These are phyloP conservation scores for Collybia sordida DNA, from an alignment of 768 basidiomycete species.

Conservation along the genomic window DNA sequence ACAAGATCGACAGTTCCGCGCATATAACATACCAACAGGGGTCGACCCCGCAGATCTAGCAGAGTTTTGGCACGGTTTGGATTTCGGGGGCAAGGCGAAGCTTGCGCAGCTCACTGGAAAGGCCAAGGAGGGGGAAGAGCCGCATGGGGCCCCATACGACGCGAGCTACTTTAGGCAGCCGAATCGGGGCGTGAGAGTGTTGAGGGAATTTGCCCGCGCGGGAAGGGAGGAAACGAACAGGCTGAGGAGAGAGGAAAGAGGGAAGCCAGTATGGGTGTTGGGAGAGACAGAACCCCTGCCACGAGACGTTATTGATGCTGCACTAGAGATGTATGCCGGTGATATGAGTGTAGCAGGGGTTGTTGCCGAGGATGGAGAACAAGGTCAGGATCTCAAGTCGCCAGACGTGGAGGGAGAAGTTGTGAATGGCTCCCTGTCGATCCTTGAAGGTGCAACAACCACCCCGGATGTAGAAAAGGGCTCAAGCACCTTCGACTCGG, in stretches of 20 bases:
- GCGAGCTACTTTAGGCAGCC: constrained; percentile 35
- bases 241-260: constrained; percentile 34
- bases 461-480: no score
- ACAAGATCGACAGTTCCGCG: constrained; percentile 44
- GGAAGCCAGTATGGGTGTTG: constrained; percentile 45
- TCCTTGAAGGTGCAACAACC: no score
- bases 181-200: constrained; percentile 28
- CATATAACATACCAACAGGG: constrained; percentile 49
- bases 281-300: constrained; percentile 17
- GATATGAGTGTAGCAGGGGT: neutral
- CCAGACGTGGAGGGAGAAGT: no score
- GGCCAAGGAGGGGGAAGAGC: constrained; percentile 16
- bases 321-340: neutral
- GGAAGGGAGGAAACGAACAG: constrained; percentile 42
- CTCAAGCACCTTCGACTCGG: no score
- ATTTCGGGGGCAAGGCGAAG: constrained; percentile 32
- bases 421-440: no score
- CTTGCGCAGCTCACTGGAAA: neutral
- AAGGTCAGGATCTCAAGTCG: no score
- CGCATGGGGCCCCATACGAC: constrained; percentile 19
- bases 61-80: constrained; percentile 44
- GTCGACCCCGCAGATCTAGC: constrained; percentile 41
- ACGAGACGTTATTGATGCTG: constrained; percentile 5
- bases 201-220: constrained; percentile 46
- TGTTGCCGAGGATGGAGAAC: neutral